These are phyloP conservation scores for Agaricales sp. DNA, from an alignment of 1,284 basidiomycete species.

Conservation along the genomic window DNA sequence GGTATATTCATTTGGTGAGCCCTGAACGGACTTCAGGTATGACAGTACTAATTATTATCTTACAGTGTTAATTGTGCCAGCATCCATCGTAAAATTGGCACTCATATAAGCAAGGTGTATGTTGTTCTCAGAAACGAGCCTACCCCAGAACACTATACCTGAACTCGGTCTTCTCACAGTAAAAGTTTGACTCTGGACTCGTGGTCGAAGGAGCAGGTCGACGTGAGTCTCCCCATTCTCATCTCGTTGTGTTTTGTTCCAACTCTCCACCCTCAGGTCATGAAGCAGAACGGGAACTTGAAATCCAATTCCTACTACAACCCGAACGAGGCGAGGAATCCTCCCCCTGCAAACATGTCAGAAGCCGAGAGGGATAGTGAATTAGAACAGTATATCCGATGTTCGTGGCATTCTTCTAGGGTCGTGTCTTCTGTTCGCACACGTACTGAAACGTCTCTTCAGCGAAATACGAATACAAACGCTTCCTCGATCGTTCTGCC, in stretches of 20 bases:
- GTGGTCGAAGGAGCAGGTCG: slow-evolving; percentile 81
- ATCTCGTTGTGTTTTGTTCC: slow-evolving; percentile 7
- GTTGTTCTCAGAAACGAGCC: slow-evolving; percentile 17
- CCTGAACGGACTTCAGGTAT: not conserved
- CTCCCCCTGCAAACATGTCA: slow-evolving; percentile 70
- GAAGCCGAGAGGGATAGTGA: slow-evolving; percentile 77
- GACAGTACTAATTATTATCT: slow-evolving; percentile 2
- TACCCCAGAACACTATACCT: slow-evolving; percentile 7
- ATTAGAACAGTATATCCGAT: slow-evolving; percentile 74
- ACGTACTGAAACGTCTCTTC: slow-evolving; percentile 7
- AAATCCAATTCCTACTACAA: slow-evolving; percentile 70
- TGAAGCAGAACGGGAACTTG: slow-evolving; percentile 69
- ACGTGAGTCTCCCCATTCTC: slow-evolving; percentile 34
- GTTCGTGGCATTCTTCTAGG: slow-evolving; percentile 33
- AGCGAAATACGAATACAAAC: slow-evolving; percentile 71
- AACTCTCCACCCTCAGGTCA: slow-evolving; percentile 41
- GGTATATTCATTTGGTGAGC: slow-evolving; percentile 74
- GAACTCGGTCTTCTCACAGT: slow-evolving; percentile 26
- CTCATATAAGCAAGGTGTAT: slow-evolving; percentile 78
- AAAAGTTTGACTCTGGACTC: slow-evolving; percentile 78
- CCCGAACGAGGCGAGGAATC: slow-evolving; percentile 65
- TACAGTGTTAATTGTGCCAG: slow-evolving; percentile 72
- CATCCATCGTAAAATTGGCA: slow-evolving; percentile 83
- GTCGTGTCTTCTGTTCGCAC: slow-evolving; percentile 1
- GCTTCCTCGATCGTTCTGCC: slow-evolving; percentile 41